A percentile compares a stretch with the other conserved stretches of the same genome.
Evolutionary conservation across 768 basidiomycete species (phyloP).

Genomic region (Lactarius psammicola): DNA sequence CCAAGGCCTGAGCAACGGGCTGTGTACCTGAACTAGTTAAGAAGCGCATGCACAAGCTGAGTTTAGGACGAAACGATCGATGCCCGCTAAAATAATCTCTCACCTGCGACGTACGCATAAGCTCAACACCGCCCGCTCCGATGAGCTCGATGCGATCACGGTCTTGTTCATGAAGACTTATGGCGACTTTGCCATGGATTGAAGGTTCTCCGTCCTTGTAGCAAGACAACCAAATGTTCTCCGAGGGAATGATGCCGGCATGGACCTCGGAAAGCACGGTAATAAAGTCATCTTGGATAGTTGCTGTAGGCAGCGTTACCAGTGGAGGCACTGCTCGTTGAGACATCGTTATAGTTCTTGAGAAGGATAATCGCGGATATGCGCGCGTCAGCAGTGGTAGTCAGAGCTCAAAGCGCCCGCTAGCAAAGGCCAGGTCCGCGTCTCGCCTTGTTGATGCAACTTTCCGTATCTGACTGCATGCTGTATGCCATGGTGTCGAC

Average conservation of each 20-base stretch:
- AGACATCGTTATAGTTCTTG: background rate
- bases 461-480: background rate
- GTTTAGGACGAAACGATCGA: background rate
- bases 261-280: conserved; percentile 28
- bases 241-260: conserved; percentile 24
- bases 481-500: background rate
- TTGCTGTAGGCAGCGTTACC: conserved; percentile 22
- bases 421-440: too few species aligned
- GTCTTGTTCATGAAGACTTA: conserved; percentile 24
- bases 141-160: conserved; percentile 28
- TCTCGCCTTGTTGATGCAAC: background rate
- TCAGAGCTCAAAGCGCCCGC: background rate
- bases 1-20: conserved; percentile 21
- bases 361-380: background rate
- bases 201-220: conserved; percentile 27
- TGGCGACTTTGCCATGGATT: conserved; percentile 26
- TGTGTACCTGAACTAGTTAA: conserved; percentile 20
- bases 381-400: background rate
- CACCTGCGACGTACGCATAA: conserved; percentile 22
- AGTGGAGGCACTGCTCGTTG: conserved; percentile 11
- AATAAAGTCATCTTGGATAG: conserved; percentile 27
- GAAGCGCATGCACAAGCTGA: background rate
- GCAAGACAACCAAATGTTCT: conserved; percentile 28
- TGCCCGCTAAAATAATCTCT: background rate
- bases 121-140: conserved; percentile 18